Base-by-base conservation (phyloP, 2,329 filamentous ascomycete species). In the Aspergillus flavus region DNA sequence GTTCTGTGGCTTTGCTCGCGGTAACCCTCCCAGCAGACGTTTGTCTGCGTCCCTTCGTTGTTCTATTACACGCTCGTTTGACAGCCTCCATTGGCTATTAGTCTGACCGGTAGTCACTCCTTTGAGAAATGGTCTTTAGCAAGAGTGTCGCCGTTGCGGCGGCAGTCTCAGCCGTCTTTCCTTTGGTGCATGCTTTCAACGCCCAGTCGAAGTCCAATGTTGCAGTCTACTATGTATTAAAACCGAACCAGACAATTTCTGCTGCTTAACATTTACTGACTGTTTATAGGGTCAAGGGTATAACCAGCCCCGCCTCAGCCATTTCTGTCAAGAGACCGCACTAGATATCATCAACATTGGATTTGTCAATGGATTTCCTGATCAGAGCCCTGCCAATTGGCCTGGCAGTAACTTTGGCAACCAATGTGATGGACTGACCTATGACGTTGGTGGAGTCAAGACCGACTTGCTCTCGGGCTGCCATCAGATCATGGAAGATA, bases 21-120 rank as follows among this genome's bases (percentile, higher is more conserved):
- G 56, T 62, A 62, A 54, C 63, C 58, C 61, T 64, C 64, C 62
- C 56, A 69, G 71, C 72, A 76, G 71, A 74, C 72, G 32, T 77
- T 81, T 75, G 81, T 84, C 83, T 85, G 83, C 83, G 84, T 86
- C 82, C 84, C 78, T 76, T 86, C 84, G 62, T 84, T 86, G 63
- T 71, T 75, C 77, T 71, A 52, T 71, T 53, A n/a, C n/a, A 52
- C 73, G 77, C 57, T 69, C 66, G 34, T 72, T 71, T 60, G 59
- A 58, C 68, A 77, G 76, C 72, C 68, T 66, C 66, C 75, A 74
- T 75, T 73, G 72, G 65, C 68, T 69, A 72, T 78, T 77, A 72
- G 72, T 65, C 63, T 65, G 61, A 64, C 69, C 71, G 76, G 71
- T 71, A 67, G 73, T 73, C 71, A 74, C 68, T 72, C 66, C 57